A percentile compares a stretch with the other conserved stretches of the same genome.
Evolutionary conservation across 129 eudicot species (phyloP).

Genomic region (Lactuca saligna): DNA sequence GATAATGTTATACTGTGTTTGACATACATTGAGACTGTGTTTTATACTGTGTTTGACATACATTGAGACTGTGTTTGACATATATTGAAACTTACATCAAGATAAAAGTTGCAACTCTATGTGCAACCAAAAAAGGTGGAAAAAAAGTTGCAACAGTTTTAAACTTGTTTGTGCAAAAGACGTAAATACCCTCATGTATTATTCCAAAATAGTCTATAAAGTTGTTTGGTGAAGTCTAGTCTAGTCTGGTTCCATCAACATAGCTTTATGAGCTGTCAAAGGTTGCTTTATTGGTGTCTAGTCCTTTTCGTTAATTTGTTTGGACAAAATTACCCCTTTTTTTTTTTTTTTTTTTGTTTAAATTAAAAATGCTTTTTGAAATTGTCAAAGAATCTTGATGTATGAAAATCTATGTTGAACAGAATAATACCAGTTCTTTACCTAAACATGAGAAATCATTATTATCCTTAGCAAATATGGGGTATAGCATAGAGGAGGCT

Average conservation of each 20-base stretch:
- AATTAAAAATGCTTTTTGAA: constrained; percentile 7
- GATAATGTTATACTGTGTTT: too few species aligned
- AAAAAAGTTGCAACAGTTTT: too few species aligned
- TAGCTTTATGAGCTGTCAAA: background rate
- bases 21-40: too few species aligned
- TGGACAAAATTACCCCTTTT: background rate
- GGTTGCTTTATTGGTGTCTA: constrained; percentile 8
- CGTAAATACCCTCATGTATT: too few species aligned
- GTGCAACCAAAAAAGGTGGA: too few species aligned
- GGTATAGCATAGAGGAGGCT: constrained; percentile 64
- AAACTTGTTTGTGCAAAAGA: too few species aligned
- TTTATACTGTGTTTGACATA: too few species aligned
- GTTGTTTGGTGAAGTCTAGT: background rate
- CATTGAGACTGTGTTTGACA: too few species aligned
- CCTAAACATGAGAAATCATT: constrained; percentile 46
- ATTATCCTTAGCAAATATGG: constrained; percentile 59
- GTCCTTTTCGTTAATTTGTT: background rate
- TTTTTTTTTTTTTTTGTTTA: background rate
- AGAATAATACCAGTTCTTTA: constrained; percentile 45
- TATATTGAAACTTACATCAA: too few species aligned
- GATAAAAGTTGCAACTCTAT: too few species aligned
- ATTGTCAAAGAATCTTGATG: background rate
- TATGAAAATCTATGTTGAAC: constrained; percentile 26
- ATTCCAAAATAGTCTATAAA: too few species aligned
- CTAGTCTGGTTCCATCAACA: background rate